phyloP scores from a whole-genome alignment of 192 early-diverging fungal genomes.

The Coemansia javaensis region DNA sequence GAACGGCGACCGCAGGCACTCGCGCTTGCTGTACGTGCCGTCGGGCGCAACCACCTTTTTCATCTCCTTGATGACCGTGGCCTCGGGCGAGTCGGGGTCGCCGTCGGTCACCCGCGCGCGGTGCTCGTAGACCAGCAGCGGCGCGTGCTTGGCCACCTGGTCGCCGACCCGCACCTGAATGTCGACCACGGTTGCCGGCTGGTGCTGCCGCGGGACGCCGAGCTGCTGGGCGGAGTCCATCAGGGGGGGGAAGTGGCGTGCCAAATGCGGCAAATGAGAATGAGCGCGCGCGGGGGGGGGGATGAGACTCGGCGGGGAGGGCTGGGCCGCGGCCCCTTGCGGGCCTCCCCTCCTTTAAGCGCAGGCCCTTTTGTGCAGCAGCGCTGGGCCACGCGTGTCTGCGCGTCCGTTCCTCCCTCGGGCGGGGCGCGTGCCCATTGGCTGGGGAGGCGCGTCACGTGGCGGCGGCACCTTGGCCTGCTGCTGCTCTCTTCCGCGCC shows the following conservation, averaged over 20 bases:
- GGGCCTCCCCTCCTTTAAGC: too few species aligned
- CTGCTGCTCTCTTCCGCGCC: too few species aligned
- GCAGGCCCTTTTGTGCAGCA: too few species aligned
- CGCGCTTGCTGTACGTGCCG: slow-evolving; percentile 30
- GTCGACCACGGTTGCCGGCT: slow-evolving; percentile 44
- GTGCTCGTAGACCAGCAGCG: slow-evolving; percentile 43
- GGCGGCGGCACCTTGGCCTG: too few species aligned
- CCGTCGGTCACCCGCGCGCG: slow-evolving; percentile 8
- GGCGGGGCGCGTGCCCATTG: too few species aligned
- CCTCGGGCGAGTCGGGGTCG: slow-evolving; percentile 3
- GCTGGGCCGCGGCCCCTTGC: too few species aligned
- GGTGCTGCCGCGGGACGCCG: slow-evolving; percentile 29
- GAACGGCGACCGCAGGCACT: slow-evolving; percentile 36
- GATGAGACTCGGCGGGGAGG: too few species aligned
- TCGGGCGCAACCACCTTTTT: slow-evolving; percentile 15
- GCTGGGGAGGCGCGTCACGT: too few species aligned
- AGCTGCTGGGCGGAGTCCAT: slow-evolving; percentile 38
- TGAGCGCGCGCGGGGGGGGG: too few species aligned
- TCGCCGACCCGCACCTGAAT: slow-evolving; percentile 19
- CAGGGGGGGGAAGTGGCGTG: background rate
- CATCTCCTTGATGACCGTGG: slow-evolving; percentile 19
- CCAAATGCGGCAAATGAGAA: too few species aligned
- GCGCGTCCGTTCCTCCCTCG: too few species aligned
- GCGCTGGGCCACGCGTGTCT: too few species aligned
- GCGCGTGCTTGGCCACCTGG: slow-evolving; percentile 21